phyloP scores from a whole-genome alignment of 345 rosid genomes.

The Arabidopsis arenosa region DNA sequence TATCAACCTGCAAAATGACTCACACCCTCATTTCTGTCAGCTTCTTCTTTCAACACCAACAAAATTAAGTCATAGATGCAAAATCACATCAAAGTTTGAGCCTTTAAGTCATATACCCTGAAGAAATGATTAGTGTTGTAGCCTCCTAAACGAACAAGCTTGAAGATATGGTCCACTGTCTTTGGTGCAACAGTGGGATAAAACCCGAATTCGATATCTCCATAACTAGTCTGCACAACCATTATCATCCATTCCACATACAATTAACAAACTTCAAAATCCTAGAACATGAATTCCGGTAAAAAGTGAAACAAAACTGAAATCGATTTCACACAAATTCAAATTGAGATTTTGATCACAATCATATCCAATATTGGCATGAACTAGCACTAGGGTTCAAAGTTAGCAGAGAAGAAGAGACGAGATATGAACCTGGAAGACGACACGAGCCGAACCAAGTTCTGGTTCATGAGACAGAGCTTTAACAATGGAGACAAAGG shows the following conservation, averaged over 20 bases:
- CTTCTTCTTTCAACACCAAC: not conserved
- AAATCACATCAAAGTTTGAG: slow-evolving; percentile 20
- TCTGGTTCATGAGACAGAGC: slow-evolving; percentile 62
- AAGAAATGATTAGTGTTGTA: slow-evolving; percentile 92
- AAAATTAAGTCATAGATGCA: slow-evolving; percentile 4
- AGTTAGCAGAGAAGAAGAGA: slow-evolving; percentile 7
- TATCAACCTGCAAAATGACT: slow-evolving; percentile 70
- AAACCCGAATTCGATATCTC: slow-evolving; percentile 93
- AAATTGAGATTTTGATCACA: slow-evolving; percentile 1
- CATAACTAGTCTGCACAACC: slow-evolving; percentile 72
- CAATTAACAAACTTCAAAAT: not conserved
- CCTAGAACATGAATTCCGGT: not conserved
- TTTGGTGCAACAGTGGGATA: slow-evolving; percentile 85
- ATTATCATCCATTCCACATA: not conserved
- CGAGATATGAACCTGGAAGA: slow-evolving; percentile 67
- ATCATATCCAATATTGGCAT: not conserved
- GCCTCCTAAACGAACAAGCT: slow-evolving; percentile 91
- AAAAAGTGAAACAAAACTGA: not conserved
- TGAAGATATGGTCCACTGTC: slow-evolving; percentile 91
- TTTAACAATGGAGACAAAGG: slow-evolving; percentile 40
- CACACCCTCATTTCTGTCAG: not conserved
- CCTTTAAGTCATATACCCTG: slow-evolving; percentile 61
- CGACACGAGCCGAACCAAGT: slow-evolving; percentile 88
- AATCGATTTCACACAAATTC: not conserved
- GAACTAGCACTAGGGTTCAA: not conserved